Base-by-base conservation (phyloP, 495 filamentous ascomycete genomes). In the Echria macrotheca region DNA sequence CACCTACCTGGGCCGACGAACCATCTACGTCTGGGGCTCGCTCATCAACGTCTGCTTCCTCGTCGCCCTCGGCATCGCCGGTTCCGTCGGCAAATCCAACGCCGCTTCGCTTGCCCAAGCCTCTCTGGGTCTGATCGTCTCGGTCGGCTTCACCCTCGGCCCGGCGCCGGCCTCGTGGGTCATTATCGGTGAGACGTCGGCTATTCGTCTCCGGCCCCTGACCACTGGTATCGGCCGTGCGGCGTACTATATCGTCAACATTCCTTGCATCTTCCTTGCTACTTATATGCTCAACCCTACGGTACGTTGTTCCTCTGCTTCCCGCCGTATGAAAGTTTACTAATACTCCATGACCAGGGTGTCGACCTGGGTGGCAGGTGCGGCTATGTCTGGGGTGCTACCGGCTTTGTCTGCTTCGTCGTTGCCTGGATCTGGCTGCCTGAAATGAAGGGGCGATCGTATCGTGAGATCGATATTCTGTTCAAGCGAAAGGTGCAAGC, bases 161-260 rank as follows among this genome's bases (percentile, higher is more conserved):
- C 73, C 70, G 17, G 77, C 70, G 23, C 77, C 77, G 47, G 70
- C 70, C 43, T 77, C 76, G 40, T 81, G 70, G 69, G 71, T 75
- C 61, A 75, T 79, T 50, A 80, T 82, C 50, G 76, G 72, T 26
- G 77, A 80, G 59, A 80, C 76, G 41, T 75, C 78, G 28, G 65
- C 77, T 47, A 68, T 80, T 58, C 77, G 77, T 49, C 75, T 78
- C 38, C 62, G 77, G 37, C 72, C 76, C 31, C 62, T 80, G 38
- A 82, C 70, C n/a, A 82, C 75, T 38, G 77, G 75, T 50, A 64
- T 77, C 44, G 77, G 71, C 59, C 75, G 78, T 54, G 75, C 50
- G 47, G 54, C 67, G 49, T 76, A 76, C 66, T 72, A 78, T 60
- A 38, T 78, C 42, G 71, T 74, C 47, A 67, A 78, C 36, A 74